Base-by-base conservation (phyloP, 768 basidiomycete genomes). In the Lactifluus volemus region DNA sequence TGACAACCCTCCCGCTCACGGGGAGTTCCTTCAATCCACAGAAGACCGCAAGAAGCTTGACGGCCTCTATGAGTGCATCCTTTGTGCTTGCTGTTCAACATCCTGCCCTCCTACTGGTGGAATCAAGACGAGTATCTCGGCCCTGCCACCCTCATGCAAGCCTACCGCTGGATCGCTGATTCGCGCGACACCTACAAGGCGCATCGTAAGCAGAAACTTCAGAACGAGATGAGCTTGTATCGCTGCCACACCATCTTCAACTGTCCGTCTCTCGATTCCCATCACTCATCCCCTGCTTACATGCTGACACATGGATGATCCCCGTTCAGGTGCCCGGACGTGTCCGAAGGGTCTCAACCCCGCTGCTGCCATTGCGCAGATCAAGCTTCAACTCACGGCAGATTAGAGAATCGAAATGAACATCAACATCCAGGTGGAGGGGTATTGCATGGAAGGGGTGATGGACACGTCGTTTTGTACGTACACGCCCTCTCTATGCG, bases 31-130 rank as follows among this genome's bases (percentile, higher is more conserved):
- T 56, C 97, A 98, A 75, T 88, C 91, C 11, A 83, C 75, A 29
- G 95, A 92, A 68, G 93, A 99, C 71, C 84, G 96, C 70, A 85
- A 84, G 80, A 98, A 98, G 75, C 85, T 99, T 17, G 96, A 84
- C 68, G 83, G 83, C 52, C 84, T 98, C 78, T 99, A 98, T 78
- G 97, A 98, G 74, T 95, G 95, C 73, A 98, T 96, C 65, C 84
- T 95, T 59, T 95, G 92, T 69, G 92, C 96, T 2, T 98, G 97
- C 76, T 99, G 96, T 78, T 94, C 94, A 47, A 98, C 96, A 0
- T 90, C 89, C 48, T 99, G 96, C 96, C 96, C 4, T 89, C 87
- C 34, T 97, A 98, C 76, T 98, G 96, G 96, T 98, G 96, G 96
- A 98, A 98, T 77, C 92, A 94, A 75, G 94, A 98, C 71, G 89